These are phyloP conservation scores for Globisporangium perplexum DNA, from an alignment of 352 stramenopile species.

Conservation along the genomic window DNA sequence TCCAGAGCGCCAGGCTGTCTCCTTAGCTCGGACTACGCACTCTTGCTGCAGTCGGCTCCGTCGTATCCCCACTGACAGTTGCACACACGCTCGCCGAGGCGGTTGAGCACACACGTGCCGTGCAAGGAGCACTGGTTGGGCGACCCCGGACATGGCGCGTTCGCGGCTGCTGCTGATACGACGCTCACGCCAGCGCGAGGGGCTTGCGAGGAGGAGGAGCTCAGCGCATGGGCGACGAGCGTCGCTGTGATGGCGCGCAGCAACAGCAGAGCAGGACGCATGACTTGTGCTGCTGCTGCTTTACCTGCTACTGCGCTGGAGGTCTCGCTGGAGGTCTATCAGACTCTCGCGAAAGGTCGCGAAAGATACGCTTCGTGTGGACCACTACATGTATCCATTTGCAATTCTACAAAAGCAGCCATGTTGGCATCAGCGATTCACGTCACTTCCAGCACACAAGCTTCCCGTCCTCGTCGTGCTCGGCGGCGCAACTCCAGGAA, in stretches of 20 bases:
- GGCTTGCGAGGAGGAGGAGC: neutral
- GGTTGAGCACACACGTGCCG: constrained; percentile 57
- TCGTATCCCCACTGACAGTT: constrained; percentile 76
- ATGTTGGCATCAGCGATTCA: too few relatives aligned
- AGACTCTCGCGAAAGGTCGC: too few relatives aligned
- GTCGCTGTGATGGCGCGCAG: neutral
- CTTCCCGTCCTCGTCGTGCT: too few relatives aligned
- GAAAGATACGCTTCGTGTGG: too few relatives aligned
- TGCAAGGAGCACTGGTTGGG: constrained; percentile 70
- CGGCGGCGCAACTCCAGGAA: too few relatives aligned
- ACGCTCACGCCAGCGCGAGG: neutral
- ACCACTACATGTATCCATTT: too few relatives aligned
- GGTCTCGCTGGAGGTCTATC: too few relatives aligned
- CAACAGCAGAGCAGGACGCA: neutral
- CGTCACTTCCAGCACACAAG: too few relatives aligned
- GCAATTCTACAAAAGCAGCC: too few relatives aligned
- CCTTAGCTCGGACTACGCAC: constrained; percentile 17
- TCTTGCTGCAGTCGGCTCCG: constrained; percentile 49
- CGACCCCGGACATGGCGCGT: constrained; percentile 37
- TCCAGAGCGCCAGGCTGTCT: too few relatives aligned
- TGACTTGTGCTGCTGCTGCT: too few relatives aligned
- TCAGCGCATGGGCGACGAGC: neutral
- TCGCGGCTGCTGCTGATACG: neutral
- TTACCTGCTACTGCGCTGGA: too few relatives aligned
- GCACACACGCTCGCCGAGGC: constrained; percentile 58